phyloP scores from a whole-genome alignment of 2,329 filamentous ascomycete species.

The Graphium sp. region DNA sequence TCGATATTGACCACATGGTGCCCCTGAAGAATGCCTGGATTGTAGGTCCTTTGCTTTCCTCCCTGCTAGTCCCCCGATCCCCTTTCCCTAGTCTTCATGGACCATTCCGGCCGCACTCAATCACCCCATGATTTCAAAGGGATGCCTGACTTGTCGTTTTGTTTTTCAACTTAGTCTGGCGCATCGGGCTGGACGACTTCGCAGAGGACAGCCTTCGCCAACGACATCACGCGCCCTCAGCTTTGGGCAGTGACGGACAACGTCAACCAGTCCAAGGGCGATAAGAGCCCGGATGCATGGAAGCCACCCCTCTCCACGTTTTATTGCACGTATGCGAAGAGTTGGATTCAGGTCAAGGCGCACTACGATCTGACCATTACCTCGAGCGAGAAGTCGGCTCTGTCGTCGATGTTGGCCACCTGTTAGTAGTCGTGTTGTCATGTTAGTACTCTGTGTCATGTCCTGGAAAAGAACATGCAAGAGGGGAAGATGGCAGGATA shows the following conservation, averaged over 20 bases:
- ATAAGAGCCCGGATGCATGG: conserved; percentile 58
- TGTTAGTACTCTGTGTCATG: too few species aligned
- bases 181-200: conserved; percentile 55
- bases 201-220: conserved; percentile 54
- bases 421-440: too few species aligned
- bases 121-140: not conserved
- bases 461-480: too few species aligned
- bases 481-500: too few species aligned
- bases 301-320: conserved; percentile 53
- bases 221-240: conserved; percentile 61
- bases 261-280: conserved; percentile 60
- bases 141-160: conserved; percentile 6
- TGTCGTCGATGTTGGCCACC: conserved; percentile 46
- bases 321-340: conserved; percentile 62
- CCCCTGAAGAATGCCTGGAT: conserved; percentile 71
- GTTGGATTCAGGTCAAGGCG: conserved; percentile 66
- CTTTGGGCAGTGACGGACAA: conserved; percentile 64
- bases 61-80: not conserved
- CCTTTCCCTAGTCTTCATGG: not conserved
- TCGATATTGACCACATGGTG: conserved; percentile 76
- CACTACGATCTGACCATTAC: conserved; percentile 55
- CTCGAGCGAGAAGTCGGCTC: conserved; percentile 51
- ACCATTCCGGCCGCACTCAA: not conserved
- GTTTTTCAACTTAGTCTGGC: conserved; percentile 43
- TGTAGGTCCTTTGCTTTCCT: conserved; percentile 19